Evolutionary conservation across 768 basidiomycete species (phyloP).

Genomic region (Royoungia palumana): DNA sequence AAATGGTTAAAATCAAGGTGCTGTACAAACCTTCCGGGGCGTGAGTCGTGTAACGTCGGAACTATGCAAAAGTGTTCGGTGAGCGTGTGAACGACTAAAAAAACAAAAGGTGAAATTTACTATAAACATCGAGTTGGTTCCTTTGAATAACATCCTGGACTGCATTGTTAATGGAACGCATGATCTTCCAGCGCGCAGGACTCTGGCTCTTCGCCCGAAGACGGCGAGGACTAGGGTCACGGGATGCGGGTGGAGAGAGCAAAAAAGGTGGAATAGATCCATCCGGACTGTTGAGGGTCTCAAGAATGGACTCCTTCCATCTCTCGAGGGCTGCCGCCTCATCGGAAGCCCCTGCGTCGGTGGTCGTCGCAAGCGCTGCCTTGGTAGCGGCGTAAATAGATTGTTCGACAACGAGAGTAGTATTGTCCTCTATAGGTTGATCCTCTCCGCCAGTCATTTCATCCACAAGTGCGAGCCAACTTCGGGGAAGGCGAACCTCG

Average conservation of each 20-base stretch:
- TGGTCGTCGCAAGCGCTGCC: conserved; percentile 51
- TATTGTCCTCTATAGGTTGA: conserved; percentile 42
- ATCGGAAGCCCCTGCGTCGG: conserved; percentile 33
- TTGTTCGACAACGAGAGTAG: conserved; percentile 60
- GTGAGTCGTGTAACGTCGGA: conserved; percentile 64
- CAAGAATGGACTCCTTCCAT: conserved; percentile 60
- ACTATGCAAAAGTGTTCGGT: conserved; percentile 39
- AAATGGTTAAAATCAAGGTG: conserved; percentile 96
- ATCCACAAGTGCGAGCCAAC: conserved; percentile 79
- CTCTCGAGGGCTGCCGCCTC: conserved; percentile 43
- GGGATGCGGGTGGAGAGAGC: conserved; percentile 74
- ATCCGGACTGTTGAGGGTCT: conserved; percentile 59
- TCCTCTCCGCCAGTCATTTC: conserved; percentile 74
- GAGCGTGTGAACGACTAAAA: conserved; percentile 1
- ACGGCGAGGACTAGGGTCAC: conserved; percentile 79
- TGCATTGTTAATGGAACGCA: conserved; percentile 75
- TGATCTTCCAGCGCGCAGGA: conserved; percentile 80
- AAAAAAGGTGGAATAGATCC: conserved; percentile 70
- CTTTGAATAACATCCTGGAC: conserved; percentile 66
- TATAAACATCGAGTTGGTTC: conserved; percentile 66
- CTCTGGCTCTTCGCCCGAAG: conserved; percentile 74
- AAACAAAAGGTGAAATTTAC: conserved; percentile 39
- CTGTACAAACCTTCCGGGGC: conserved; percentile 76
- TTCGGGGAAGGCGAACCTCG: conserved; percentile 80
- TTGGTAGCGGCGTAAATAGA: conserved; percentile 66